Conservation (phyloP, 805 yeast species). For the Zygosaccharomyces siamensis region DNA sequence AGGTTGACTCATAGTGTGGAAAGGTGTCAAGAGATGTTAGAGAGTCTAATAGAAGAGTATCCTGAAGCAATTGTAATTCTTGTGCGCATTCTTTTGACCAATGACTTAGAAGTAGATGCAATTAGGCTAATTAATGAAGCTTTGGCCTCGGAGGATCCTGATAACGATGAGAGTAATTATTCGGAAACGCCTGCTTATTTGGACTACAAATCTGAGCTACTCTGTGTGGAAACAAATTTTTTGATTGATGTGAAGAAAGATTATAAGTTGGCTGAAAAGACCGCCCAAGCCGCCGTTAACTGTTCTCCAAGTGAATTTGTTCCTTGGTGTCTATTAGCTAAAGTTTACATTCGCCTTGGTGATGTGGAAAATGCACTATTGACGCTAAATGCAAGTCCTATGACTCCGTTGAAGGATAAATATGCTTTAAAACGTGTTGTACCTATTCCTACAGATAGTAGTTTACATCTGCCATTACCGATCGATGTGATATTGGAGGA, state of each 20-base stretch:
- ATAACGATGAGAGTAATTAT: background rate
- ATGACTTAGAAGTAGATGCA: constrained; percentile 37
- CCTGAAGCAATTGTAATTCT: constrained; percentile 32
- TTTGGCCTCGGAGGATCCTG: constrained; percentile 20
- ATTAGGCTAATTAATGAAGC: constrained; percentile 29
- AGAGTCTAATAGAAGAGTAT: constrained; percentile 17
- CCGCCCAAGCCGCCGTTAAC: constrained; percentile 43
- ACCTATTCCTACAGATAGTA: constrained; percentile 35
- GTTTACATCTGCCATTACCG: constrained; percentile 70
- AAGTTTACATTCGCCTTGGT: constrained; percentile 55
- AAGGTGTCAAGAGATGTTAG: constrained; percentile 26
- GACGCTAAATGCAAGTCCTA: constrained; percentile 75
- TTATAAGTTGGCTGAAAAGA: constrained; percentile 23
- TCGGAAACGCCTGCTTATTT: constrained; percentile 14
- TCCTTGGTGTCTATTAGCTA: constrained; percentile 67
- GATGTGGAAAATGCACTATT: constrained; percentile 69
- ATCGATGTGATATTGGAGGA: constrained; percentile 66
- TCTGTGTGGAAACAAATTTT: constrained; percentile 31
- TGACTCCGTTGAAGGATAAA: constrained; percentile 64
- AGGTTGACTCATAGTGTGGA: constrained; percentile 29
- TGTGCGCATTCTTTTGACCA: constrained; percentile 31
- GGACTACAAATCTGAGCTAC: constrained; percentile 30
- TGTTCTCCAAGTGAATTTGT: constrained; percentile 70
- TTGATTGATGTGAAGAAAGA: constrained; percentile 27
- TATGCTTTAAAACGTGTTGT: constrained; percentile 57